Percentiles rank a stretch among this genome's conserved stretches.
Conservation (phyloP, 2,329 filamentous ascomycete genomes). For the Exophiala sp. region DNA sequence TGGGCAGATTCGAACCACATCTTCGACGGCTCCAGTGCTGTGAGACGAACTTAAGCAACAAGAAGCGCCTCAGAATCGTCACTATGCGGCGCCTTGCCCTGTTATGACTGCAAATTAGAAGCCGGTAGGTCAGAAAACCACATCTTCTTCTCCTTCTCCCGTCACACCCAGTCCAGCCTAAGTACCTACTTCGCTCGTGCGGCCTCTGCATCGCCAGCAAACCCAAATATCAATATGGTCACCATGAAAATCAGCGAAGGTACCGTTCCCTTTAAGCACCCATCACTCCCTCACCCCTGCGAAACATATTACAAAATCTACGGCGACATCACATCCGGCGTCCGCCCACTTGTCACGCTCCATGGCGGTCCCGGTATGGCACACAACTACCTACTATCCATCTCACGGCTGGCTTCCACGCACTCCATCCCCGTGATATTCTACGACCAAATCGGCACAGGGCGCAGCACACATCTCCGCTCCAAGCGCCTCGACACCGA, state of each 20-base stretch:
- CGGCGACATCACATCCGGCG: slow-evolving; percentile 33
- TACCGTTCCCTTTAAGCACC: slow-evolving; percentile 32
- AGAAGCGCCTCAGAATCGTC: too few relatives aligned
- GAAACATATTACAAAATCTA: slow-evolving; percentile 41
- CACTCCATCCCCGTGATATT: slow-evolving; percentile 46
- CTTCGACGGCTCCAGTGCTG: too few relatives aligned
- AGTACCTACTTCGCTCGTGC: too few relatives aligned
- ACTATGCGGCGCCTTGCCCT: too few relatives aligned
- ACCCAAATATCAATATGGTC: too few relatives aligned
- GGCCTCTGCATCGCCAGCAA: not conserved
- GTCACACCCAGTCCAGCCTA: too few relatives aligned
- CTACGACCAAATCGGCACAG: slow-evolving; percentile 55
- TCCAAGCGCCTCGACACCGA: slow-evolving; percentile 43
- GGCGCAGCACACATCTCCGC: slow-evolving; percentile 47
- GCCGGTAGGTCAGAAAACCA: too few relatives aligned
- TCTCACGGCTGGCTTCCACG: slow-evolving; percentile 38
- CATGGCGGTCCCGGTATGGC: slow-evolving; percentile 49
- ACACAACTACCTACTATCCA: slow-evolving; percentile 43
- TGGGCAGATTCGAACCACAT: too few relatives aligned
- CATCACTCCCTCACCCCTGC: slow-evolving; percentile 34
- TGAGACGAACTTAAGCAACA: too few relatives aligned
- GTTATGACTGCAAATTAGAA: too few relatives aligned
- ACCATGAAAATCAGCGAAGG: slow-evolving; percentile 12
- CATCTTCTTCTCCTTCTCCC: too few relatives aligned
- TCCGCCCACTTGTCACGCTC: slow-evolving; percentile 36